Base-by-base conservation (phyloP, 495 filamentous ascomycete genomes). In the Bombardia bombarda region DNA sequence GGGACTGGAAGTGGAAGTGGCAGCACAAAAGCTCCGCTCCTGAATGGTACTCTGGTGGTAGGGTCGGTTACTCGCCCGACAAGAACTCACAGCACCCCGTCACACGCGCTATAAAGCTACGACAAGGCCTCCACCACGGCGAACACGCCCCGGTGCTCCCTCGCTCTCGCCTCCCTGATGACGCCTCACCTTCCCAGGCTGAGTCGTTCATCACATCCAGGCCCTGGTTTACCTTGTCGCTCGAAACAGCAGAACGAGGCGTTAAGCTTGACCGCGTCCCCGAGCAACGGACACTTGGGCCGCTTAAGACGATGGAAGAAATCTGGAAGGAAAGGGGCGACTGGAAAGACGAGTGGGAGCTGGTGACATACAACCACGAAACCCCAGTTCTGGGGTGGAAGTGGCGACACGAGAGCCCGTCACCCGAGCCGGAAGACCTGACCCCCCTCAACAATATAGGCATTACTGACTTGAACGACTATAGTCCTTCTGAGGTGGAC, bases 181-280 rank as follows among this genome's bases (percentile, higher is more conserved):
- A 42, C 23, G 13, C 33, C 7, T 21, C 30, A 3, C n/a, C 13
- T 4, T 21, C 22, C 14, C 9, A 40, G 7, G 45, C 45, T n/a
- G 45, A 47, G 18, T 42, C 39, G 2, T 47, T 47, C 32, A 42
- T 47, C 17, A 47, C 24, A 6, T 42, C 39, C 8, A 8, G 45
- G 24, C 45, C 45, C 2, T 47, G 45, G 45, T 37, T 35, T 35
- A 38, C 25, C 4, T 47, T n/a, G 6, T 16, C 14, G 33, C 12
- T 42, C 8, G 45, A 47, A 12, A 3, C 4, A 4, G 4, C 2
- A 2, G 44, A 46, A 19, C 3, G 13, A 3, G n/a, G 4, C 7
- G 6, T 16, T n/a, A 40, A 36, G 23, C 13, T 14, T 4, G 8
- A 23, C 83, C 67, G 40, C 34, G n/a, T n/a, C n/a, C n/a, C n/a